Conservation (phyloP, 2,329 filamentous ascomycete genomes). For the Sclerotinia borealis region DNA sequence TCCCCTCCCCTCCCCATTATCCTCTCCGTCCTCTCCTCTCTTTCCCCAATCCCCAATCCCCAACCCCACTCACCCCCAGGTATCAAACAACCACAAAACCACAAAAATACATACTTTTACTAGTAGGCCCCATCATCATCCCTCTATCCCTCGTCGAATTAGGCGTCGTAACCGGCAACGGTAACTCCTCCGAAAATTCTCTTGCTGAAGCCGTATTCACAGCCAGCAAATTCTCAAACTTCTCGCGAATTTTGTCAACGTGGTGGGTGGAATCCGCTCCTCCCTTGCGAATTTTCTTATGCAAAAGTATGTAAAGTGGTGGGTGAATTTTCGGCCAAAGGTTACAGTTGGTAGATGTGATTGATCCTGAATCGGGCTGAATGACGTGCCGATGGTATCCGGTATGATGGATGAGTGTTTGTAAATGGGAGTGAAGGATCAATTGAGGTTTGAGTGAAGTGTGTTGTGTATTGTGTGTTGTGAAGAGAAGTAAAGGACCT, state of each 20-base stretch:
- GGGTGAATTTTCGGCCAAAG: too few relatives aligned
- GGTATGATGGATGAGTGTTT: too few relatives aligned
- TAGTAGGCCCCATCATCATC: conserved; percentile 29
- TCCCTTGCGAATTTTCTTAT: conserved; percentile 25
- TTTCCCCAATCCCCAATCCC: neutral
- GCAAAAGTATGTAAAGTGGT: too few relatives aligned
- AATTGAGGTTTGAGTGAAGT: too few relatives aligned
- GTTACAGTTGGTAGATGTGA: too few relatives aligned
- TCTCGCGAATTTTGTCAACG: conserved; percentile 27
- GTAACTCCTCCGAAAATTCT: conserved; percentile 19
- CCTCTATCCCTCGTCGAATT: conserved; percentile 16
- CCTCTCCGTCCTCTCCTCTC: neutral
- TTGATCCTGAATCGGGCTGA: too few relatives aligned
- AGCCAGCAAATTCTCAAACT: conserved; percentile 21
- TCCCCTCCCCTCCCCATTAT: neutral
- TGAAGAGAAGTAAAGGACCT: too few relatives aligned
- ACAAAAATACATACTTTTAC: conserved; percentile 21
- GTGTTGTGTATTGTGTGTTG: too few relatives aligned
- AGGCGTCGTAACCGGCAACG: conserved; percentile 29
- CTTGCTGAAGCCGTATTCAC: conserved; percentile 21
- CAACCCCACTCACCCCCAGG: neutral
- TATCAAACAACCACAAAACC: neutral
- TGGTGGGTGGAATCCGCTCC: conserved; percentile 28
- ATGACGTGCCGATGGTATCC: too few relatives aligned
- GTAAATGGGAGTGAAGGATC: too few relatives aligned